A percentile compares a stretch with the other conserved stretches of the same genome.
These are phyloP conservation scores for Gigaspora rosea DNA, from an alignment of 192 early-diverging fungal genomes.

Conservation along the genomic window DNA sequence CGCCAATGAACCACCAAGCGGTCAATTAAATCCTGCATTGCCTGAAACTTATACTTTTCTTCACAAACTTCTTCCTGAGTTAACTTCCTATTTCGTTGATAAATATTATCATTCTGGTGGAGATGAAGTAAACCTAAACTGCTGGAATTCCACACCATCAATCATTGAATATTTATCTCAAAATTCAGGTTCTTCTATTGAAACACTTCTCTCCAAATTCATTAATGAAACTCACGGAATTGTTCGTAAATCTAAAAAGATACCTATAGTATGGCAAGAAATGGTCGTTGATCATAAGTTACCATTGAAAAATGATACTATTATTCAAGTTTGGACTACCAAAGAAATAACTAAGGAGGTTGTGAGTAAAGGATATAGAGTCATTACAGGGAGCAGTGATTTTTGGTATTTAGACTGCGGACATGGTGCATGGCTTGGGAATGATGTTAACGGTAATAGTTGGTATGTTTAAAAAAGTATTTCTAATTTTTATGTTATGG, in stretches of 20 bases:
- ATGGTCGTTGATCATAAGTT: slow-evolving; percentile 58
- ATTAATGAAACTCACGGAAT: slow-evolving; percentile 52
- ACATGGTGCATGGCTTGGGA: slow-evolving; percentile 66
- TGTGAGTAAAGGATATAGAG: slow-evolving; percentile 64
- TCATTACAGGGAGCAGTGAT: slow-evolving; percentile 63
- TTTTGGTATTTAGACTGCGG: slow-evolving; percentile 83
- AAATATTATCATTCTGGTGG: slow-evolving; percentile 72
- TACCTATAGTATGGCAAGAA: slow-evolving; percentile 81
- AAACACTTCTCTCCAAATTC: slow-evolving; percentile 44
- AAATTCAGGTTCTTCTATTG: slow-evolving; percentile 29
- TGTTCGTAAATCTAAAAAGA: slow-evolving; percentile 47
- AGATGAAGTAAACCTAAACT: slow-evolving; percentile 75
- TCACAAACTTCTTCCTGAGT: slow-evolving; percentile 64
- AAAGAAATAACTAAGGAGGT: slow-evolving; percentile 57
- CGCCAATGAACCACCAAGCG: slow-evolving; percentile 74
- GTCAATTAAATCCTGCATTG: slow-evolving; percentile 77
- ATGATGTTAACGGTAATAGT: slow-evolving; percentile 39
- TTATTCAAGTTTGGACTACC: slow-evolving; percentile 74
- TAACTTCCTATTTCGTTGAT: slow-evolving; percentile 69
- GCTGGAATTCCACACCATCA: slow-evolving; percentile 49
- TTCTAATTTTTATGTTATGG: too few species aligned
- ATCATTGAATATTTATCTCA: slow-evolving; percentile 31
- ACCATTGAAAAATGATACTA: slow-evolving; percentile 57
- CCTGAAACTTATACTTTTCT: slow-evolving; percentile 66
- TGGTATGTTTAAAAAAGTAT: slow-evolving; percentile 27